Evolutionary conservation across 208 protist species (phyloP).

Genomic region (Acanthamoeba royreba): DNA sequence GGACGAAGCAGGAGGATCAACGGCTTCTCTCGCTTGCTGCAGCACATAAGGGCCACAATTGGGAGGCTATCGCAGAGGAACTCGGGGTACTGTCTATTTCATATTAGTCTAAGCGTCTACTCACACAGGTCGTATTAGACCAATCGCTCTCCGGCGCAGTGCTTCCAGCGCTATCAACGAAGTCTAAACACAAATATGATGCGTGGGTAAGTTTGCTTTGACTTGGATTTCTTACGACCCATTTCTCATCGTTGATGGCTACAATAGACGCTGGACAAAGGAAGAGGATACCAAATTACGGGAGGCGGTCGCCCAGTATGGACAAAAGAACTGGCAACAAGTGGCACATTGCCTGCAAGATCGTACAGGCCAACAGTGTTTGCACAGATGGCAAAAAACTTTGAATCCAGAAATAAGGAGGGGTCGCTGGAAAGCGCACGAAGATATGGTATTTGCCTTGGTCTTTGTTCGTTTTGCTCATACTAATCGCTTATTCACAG

Average conservation of each 20-base stretch:
- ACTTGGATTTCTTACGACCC: neutral
- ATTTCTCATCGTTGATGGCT: too few species aligned
- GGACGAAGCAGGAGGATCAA: slow-evolving; percentile 70
- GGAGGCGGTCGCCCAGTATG: slow-evolving; percentile 41
- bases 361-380: slow-evolving; percentile 76
- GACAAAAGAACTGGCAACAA: slow-evolving; percentile 75
- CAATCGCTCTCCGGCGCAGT: slow-evolving; percentile 46
- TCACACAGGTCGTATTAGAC: neutral
- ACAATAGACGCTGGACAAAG: slow-evolving; percentile 57
- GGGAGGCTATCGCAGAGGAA: slow-evolving; percentile 54
- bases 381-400: slow-evolving; percentile 77
- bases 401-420: slow-evolving; percentile 68
- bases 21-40: slow-evolving; percentile 56
- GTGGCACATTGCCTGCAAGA: slow-evolving; percentile 64
- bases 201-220: neutral
- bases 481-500: too few species aligned
- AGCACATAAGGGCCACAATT: slow-evolving; percentile 66
- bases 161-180: slow-evolving; percentile 63
- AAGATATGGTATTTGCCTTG: slow-evolving; percentile 67
- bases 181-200: slow-evolving; percentile 67
- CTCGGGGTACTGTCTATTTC: slow-evolving; percentile 50
- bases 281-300: slow-evolving; percentile 67
- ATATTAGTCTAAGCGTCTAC: neutral
- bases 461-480: too few species aligned
- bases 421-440: slow-evolving; percentile 66